These are phyloP conservation scores for Trypanosoma boissoni DNA, from an alignment of 208 protist species.

Conservation along the genomic window DNA sequence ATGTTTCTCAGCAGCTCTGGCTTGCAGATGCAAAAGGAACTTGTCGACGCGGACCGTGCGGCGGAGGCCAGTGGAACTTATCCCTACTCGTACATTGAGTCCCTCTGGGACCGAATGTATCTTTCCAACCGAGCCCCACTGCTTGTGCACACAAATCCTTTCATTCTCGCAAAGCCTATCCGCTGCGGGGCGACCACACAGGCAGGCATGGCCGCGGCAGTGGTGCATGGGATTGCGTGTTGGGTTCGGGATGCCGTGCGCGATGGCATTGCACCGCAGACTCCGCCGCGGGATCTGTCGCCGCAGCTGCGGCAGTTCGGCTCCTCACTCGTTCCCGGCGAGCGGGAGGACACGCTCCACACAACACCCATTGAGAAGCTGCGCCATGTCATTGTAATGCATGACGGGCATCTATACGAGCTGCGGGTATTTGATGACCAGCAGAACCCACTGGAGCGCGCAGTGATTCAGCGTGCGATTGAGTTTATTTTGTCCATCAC, in stretches of 20 bases:
- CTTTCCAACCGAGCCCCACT: constrained; percentile 59
- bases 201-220: constrained; percentile 53
- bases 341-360: constrained; percentile 49
- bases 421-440: constrained; percentile 71
- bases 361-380: constrained; percentile 65
- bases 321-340: constrained; percentile 65
- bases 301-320: constrained; percentile 70
- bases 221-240: constrained; percentile 60
- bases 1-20: constrained; percentile 56
- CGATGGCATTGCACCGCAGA: constrained; percentile 37
- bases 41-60: constrained; percentile 60
- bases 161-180: constrained; percentile 59
- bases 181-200: constrained; percentile 45
- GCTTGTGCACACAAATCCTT: constrained; percentile 71
- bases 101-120: constrained; percentile 40
- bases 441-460: constrained; percentile 36
- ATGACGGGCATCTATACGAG: constrained; percentile 75
- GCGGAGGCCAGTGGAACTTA: constrained; percentile 34
- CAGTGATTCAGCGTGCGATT: constrained; percentile 57
- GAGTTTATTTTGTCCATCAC: constrained; percentile 78
- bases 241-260: constrained; percentile 43
- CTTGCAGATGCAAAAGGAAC: constrained; percentile 47
- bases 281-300: constrained; percentile 45
- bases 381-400: constrained; percentile 76
- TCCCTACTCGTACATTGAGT: constrained; percentile 76